These are phyloP conservation scores for Chlorella sp. DNA, from an alignment of 139 green algal genomes.

Conservation along the genomic window DNA sequence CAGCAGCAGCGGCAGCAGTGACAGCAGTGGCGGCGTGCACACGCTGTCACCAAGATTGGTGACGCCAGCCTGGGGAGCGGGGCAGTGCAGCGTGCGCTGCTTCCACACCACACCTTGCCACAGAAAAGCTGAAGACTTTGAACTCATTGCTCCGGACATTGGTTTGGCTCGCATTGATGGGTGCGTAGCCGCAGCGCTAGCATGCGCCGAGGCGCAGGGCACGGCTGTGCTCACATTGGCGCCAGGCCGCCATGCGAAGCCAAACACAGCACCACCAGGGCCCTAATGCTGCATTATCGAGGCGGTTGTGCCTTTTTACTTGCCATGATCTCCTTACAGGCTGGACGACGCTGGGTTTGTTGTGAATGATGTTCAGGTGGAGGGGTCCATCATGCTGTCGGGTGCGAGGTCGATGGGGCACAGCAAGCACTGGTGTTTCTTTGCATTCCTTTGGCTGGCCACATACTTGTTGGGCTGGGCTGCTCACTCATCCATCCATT, in stretches of 20 bases:
- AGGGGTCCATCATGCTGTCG: slow-evolving; percentile 16
- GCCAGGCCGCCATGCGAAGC: background rate
- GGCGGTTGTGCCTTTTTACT: too few species aligned
- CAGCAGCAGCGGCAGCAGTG: too few species aligned
- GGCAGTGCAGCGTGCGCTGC: too few species aligned
- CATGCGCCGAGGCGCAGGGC: background rate
- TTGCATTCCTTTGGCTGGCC: background rate
- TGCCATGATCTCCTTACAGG: slow-evolving; percentile 5
- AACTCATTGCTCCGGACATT: slow-evolving; percentile 42
- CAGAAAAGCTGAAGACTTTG: slow-evolving; percentile 37
- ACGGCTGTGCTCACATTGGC: background rate
- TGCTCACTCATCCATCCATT: background rate
- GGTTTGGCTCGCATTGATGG: slow-evolving; percentile 54
- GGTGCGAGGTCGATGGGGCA: background rate
- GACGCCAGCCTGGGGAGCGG: too few species aligned
- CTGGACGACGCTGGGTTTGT: slow-evolving; percentile 46
- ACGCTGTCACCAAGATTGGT: too few species aligned
- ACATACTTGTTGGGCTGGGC: background rate
- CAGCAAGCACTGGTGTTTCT: background rate
- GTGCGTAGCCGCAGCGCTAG: background rate
- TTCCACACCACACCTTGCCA: too few species aligned
- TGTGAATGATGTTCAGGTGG: slow-evolving; percentile 52
- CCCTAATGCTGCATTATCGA: too few species aligned
- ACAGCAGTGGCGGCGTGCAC: too few species aligned
- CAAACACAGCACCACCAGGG: background rate